phyloP scores from a whole-genome alignment of 257 asterid species.

The Scutellaria baicalensis region DNA sequence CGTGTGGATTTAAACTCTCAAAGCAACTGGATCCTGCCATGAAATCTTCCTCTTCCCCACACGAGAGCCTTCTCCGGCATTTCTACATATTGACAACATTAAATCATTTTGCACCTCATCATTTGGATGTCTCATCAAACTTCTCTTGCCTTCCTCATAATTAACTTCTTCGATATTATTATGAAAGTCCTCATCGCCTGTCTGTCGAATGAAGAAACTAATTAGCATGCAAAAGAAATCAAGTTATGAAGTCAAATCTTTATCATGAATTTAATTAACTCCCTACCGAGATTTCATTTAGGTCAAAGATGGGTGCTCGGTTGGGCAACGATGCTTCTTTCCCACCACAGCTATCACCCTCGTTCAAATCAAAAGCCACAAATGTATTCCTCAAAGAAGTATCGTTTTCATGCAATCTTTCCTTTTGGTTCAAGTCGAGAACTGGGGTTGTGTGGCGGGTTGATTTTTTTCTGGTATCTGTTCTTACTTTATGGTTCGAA shows the following conservation, averaged over 20 bases:
- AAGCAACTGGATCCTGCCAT: conserved; percentile 85
- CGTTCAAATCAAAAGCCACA: conserved; percentile 48
- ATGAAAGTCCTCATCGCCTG: conserved; percentile 60
- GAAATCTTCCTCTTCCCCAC: conserved; percentile 74
- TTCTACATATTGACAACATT: conserved; percentile 55
- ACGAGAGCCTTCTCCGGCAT: conserved; percentile 56
- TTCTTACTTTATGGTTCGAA: conserved; percentile 26
- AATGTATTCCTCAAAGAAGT: conserved; percentile 8
- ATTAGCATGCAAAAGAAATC: not conserved
- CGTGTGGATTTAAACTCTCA: conserved; percentile 53
- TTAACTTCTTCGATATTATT: conserved; percentile 23
- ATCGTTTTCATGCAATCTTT: conserved; percentile 27
- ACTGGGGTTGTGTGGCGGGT: conserved; percentile 7
- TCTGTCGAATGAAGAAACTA: conserved; percentile 28
- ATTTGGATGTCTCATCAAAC: conserved; percentile 32
- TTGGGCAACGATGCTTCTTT: conserved; percentile 34
- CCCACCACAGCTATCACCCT: conserved; percentile 25
- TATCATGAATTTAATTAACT: not conserved
- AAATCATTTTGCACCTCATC: conserved; percentile 62
- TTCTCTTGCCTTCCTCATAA: conserved; percentile 39
- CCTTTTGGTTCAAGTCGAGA: conserved; percentile 38
- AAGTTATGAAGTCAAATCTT: not conserved
- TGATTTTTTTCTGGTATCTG: conserved; percentile 13
- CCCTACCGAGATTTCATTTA: conserved; percentile 74
- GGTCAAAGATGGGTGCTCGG: conserved; percentile 69